Conservation (phyloP, 1,284 basidiomycete species). For the Pterulicium gracile region DNA sequence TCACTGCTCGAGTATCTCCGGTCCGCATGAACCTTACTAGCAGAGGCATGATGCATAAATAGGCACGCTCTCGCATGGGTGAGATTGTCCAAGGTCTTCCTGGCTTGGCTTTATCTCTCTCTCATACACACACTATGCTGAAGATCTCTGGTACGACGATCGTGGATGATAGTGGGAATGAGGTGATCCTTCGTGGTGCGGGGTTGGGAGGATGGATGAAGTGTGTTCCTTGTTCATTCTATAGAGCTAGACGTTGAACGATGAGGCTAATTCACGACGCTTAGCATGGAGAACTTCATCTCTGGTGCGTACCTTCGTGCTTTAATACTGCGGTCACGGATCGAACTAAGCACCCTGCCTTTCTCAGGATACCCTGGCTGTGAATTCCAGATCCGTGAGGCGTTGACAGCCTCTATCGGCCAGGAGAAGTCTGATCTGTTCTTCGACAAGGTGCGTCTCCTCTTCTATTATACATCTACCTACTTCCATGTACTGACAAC, state of each 20-base stretch:
- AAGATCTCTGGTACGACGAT: conserved; percentile 46
- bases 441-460: conserved; percentile 51
- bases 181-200: conserved; percentile 53
- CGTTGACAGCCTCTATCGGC: conserved; percentile 52
- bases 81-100: no score
- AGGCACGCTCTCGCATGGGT: no score
- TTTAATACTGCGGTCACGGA: background rate
- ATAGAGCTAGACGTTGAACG: no score
- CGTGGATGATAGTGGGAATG: conserved; percentile 36
- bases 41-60: no score
- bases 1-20: no score
- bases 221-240: conserved; percentile 8
- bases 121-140: no score
- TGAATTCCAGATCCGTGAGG: conserved; percentile 57
- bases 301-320: conserved; percentile 22
- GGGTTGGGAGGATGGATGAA: conserved; percentile 46
- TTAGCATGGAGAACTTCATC: conserved; percentile 56
- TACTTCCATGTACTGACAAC: background rate
- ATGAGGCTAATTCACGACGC: background rate
- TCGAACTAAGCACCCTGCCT: conserved; percentile 1
- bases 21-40: no score
- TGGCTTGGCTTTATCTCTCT: no score
- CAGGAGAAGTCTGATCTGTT: conserved; percentile 62
- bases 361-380: conserved; percentile 42
- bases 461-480: background rate